Conservation (phyloP, 73 alveolate genomes). For the Paramecium caudatum region DNA sequence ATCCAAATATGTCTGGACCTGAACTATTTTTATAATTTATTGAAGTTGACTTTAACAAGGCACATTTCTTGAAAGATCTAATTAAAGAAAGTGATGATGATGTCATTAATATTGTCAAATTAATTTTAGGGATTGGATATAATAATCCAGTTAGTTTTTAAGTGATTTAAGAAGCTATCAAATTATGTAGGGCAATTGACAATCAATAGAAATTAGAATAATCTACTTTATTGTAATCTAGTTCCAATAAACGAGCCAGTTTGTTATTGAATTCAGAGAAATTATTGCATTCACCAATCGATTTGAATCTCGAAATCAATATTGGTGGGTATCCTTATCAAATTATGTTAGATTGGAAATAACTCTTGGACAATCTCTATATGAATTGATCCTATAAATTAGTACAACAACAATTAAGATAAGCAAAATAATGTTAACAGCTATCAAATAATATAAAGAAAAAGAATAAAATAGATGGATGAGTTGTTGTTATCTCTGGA, state of each 20-base stretch:
- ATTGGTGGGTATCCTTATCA: background rate
- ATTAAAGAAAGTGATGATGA: conserved; percentile 30
- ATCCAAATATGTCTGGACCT: conserved; percentile 47
- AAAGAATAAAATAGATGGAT: conserved; percentile 7
- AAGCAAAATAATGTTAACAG: background rate
- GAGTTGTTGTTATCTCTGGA: conserved; percentile 28
- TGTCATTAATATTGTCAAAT: conserved; percentile 1
- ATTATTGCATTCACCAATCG: background rate
- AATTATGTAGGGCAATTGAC: conserved; percentile 45
- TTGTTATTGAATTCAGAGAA: background rate
- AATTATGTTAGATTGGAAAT: background rate
- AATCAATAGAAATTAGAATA: background rate
- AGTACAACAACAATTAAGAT: conserved; percentile 5
- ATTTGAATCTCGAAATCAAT: background rate
- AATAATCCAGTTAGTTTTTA: background rate
- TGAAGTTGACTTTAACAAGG: conserved; percentile 9
- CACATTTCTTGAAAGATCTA: background rate
- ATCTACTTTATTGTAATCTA: background rate
- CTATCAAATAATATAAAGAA: background rate
- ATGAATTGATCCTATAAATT: background rate
- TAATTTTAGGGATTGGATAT: conserved; percentile 34
- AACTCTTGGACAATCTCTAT: conserved; percentile 1
- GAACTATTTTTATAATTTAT: background rate
- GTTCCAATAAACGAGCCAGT: background rate
- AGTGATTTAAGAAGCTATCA: conserved; percentile 1